phyloP scores from a whole-genome alignment of 2,329 filamentous ascomycete species.

The Achaetomium macrosporum region DNA sequence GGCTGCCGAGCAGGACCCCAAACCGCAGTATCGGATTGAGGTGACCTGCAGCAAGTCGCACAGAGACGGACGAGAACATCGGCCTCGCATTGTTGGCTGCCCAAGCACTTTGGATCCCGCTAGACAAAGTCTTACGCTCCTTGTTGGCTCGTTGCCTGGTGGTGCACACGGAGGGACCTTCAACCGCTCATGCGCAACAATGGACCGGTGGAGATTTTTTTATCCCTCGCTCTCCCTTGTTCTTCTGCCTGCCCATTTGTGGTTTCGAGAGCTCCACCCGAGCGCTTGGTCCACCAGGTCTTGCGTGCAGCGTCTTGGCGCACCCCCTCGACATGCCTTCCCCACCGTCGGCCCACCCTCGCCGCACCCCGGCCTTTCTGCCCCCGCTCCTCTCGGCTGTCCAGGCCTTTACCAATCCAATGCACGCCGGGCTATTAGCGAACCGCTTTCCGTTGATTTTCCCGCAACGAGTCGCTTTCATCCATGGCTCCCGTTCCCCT shows the following conservation, averaged over 20 bases:
- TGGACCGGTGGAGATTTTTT: constrained; percentile 15
- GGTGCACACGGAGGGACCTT: no score
- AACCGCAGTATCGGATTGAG: neutral
- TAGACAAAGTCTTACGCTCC: no score
- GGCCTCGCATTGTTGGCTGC: no score
- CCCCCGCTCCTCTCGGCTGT: constrained; percentile 16
- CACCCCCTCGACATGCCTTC: constrained; percentile 18
- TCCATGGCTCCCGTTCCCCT: constrained; percentile 11
- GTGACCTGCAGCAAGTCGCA: constrained; percentile 2
- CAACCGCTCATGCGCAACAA: no score
- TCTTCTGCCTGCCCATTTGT: constrained; percentile 3
- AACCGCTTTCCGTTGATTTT: constrained; percentile 29
- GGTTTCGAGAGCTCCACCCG: constrained; percentile 21
- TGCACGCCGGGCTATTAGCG: constrained; percentile 21
- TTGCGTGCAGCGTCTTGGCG: constrained; percentile 24
- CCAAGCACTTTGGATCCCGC: no score
- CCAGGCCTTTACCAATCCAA: constrained; percentile 22
- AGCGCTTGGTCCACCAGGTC: constrained; percentile 26
- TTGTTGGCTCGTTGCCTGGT: no score
- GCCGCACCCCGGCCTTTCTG: constrained; percentile 11
- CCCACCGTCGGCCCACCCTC: constrained; percentile 5
- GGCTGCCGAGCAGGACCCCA: neutral
- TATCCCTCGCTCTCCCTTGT: constrained; percentile 18
- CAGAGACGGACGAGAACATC: neutral
- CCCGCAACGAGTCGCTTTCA: constrained; percentile 29